Evolutionary conservation across 306 rosid species (phyloP).

Genomic region (Cicer pinnatifidum): DNA sequence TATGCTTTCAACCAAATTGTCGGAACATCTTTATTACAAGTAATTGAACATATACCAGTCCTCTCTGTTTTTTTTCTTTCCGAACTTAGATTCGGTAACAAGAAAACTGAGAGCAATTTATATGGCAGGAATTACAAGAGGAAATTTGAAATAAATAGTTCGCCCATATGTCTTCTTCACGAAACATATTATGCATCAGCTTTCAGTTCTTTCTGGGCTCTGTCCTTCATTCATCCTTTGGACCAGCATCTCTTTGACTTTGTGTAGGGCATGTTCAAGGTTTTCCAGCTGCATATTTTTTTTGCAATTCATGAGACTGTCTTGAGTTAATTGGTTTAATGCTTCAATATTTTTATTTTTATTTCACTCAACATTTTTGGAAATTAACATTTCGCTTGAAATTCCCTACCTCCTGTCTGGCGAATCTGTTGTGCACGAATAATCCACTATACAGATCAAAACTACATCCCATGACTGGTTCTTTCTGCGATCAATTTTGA

Average conservation of each 20-base stretch:
- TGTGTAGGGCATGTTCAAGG: slow-evolving; percentile 51
- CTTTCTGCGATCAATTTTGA: slow-evolving; percentile 55
- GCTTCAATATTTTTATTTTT: not conserved
- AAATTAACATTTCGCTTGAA: slow-evolving; percentile 5
- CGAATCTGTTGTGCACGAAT: slow-evolving; percentile 56
- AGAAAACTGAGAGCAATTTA: slow-evolving; percentile 27
- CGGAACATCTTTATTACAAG: slow-evolving; percentile 13
- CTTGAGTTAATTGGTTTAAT: not conserved
- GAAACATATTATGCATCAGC: slow-evolving; percentile 25
- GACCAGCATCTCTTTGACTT: slow-evolving; percentile 52
- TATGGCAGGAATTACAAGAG: not conserved
- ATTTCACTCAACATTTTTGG: not conserved
- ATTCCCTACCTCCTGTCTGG: slow-evolving; percentile 67
- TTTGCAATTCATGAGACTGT: slow-evolving; percentile 31
- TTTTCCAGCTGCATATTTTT: slow-evolving; percentile 53
- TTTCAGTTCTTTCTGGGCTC: slow-evolving; percentile 26
- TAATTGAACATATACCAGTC: slow-evolving; percentile 28
- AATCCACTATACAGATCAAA: slow-evolving; percentile 65
- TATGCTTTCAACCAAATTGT: not conserved
- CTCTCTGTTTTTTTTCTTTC: not conserved
- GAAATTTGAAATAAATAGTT: slow-evolving; percentile 5
- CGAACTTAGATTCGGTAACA: not conserved
- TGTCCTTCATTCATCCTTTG: slow-evolving; percentile 39
- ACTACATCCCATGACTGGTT: slow-evolving; percentile 50
- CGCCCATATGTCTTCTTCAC: not conserved